Evolutionary conservation across 495 filamentous ascomycete genomes (phyloP), one percentile per base, ranked within the genome.

Genomic region (Xylaria acuta): DNA sequence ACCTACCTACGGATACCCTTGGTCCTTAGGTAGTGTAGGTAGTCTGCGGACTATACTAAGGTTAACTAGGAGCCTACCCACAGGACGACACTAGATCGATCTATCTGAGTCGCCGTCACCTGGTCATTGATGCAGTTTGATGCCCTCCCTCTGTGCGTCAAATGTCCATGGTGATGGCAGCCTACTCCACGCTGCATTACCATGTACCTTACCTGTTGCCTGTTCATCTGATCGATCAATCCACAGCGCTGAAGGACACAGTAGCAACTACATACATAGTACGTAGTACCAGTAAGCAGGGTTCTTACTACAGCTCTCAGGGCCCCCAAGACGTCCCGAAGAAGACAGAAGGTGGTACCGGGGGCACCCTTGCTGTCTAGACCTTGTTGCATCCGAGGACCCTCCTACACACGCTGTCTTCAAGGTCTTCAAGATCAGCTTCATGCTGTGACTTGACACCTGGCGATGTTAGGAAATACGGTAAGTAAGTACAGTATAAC

Each of bases 211-310:
- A n/a, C n/a, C n/a, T n/a, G n/a, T 30, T 65, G 27, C 41, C 27
- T 65, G 41, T 47, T 32, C 38, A 34, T 32, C 30, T 30, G n/a
- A n/a, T n/a, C n/a, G 41, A 65, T n/a, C 40, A 32, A 36, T 32
- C 16, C 43, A 53, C 65, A 68, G 32, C 36, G 22, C 30, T 30
- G 22, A 59, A 32, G 34, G 49, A 59, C 40, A 43, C 32, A 30
- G 32, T 67, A 62, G 30, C 67, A 34, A 62, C 36, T 30, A 58
- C n/a, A n/a, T n/a, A n/a, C n/a, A n/a, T n/a, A n/a, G n/a, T n/a
- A n/a, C n/a, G n/a, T n/a, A n/a, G n/a, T n/a, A n/a, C 47, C 63
- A 72, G 70, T 72, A 72, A 72, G 70, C 70, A 72, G 51, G 63
- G 63, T 67, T 72, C 59, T 72, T 67, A 71, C 69, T 66, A 71